These are phyloP conservation scores for Chrysosporium keratinophilum DNA, from an alignment of 2,329 filamentous ascomycete species.

Conservation along the genomic window DNA sequence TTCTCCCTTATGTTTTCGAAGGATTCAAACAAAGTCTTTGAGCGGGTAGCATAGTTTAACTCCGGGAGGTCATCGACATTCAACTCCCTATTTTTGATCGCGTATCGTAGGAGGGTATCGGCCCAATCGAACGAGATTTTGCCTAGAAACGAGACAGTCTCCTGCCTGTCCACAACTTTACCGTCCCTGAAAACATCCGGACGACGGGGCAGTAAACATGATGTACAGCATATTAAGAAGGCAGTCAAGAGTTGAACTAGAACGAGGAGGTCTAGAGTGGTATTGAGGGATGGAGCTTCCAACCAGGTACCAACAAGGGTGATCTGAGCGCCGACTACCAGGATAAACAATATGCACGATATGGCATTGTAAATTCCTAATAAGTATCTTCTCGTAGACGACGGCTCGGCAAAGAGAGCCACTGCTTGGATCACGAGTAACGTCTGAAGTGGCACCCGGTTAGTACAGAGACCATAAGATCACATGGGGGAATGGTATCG, in stretches of 20 bases:
- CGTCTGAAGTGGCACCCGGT: slow-evolving; percentile 16
- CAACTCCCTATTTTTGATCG: slow-evolving; percentile 49
- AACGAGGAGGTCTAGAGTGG: slow-evolving; percentile 3
- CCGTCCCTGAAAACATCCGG: slow-evolving; percentile 55
- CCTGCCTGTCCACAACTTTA: slow-evolving; percentile 52
- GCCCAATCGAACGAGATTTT: slow-evolving; percentile 60
- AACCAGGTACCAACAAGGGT: slow-evolving; percentile 2
- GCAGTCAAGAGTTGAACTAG: slow-evolving; percentile 20
- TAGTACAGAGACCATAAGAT: not conserved
- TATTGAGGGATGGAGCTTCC: not conserved
- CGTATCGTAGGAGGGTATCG: slow-evolving; percentile 43
- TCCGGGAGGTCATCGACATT: slow-evolving; percentile 53
- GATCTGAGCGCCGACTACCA: slow-evolving; percentile 9
- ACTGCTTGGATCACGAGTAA: slow-evolving; percentile 27
- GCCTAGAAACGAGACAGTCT: slow-evolving; percentile 50
- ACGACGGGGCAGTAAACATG: slow-evolving; percentile 53
- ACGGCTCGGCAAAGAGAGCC: slow-evolving; percentile 28
- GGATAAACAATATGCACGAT: slow-evolving; percentile 22
- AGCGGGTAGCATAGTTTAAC: slow-evolving; percentile 47
- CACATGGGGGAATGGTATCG: not conserved
- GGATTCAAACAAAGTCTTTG: slow-evolving; percentile 43
- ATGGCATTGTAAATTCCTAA: slow-evolving; percentile 26
- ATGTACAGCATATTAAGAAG: slow-evolving; percentile 40
- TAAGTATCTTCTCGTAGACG: slow-evolving; percentile 24
- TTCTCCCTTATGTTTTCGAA: slow-evolving; percentile 28